Conservation (phyloP, 306 rosid species). For the Adenanthera pavonina region DNA sequence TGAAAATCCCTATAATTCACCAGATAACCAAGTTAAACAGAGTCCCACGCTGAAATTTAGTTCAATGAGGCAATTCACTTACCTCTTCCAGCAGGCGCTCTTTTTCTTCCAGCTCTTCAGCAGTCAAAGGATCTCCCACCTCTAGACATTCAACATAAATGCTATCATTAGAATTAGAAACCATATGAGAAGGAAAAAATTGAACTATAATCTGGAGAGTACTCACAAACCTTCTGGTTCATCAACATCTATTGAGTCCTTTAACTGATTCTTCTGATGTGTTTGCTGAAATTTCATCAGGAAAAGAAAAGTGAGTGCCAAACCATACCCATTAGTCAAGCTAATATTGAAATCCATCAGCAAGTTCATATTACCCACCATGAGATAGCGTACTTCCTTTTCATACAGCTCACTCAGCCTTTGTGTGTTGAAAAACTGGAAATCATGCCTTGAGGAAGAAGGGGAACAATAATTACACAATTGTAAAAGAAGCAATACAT, state of each 20-base stretch:
- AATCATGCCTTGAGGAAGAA: conserved; percentile 76
- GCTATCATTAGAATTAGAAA: conserved; percentile 22
- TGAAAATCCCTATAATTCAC: conserved; percentile 79
- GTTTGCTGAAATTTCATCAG: conserved; percentile 68
- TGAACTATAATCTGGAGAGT: neutral
- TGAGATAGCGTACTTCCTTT: conserved; percentile 95
- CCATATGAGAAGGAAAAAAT: neutral
- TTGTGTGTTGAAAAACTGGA: conserved; percentile 92
- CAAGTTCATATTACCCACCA: conserved; percentile 66
- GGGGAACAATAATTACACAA: conserved; percentile 17
- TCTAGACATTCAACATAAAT: conserved; percentile 53
- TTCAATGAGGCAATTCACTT: conserved; percentile 36
- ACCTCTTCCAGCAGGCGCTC: conserved; percentile 86
- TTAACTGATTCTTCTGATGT: conserved; percentile 96
- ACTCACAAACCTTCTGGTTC: conserved; percentile 80
- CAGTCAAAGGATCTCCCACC: conserved; percentile 92
- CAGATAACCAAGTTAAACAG: conserved; percentile 47
- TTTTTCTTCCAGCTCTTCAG: conserved; percentile 95
- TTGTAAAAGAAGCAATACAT: conserved; percentile 2
- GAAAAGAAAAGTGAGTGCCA: conserved; percentile 36
- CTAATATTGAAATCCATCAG: conserved; percentile 18
- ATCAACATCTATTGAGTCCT: conserved; percentile 95
- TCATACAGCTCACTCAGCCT: conserved; percentile 95
- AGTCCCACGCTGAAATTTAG: conserved; percentile 18
- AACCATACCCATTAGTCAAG: conserved; percentile 5